A percentile compares a stretch with the other conserved stretches of the same genome.
phyloP scores from a whole-genome alignment of 345 rosid genomes.

The Euphorbia lathyris region DNA sequence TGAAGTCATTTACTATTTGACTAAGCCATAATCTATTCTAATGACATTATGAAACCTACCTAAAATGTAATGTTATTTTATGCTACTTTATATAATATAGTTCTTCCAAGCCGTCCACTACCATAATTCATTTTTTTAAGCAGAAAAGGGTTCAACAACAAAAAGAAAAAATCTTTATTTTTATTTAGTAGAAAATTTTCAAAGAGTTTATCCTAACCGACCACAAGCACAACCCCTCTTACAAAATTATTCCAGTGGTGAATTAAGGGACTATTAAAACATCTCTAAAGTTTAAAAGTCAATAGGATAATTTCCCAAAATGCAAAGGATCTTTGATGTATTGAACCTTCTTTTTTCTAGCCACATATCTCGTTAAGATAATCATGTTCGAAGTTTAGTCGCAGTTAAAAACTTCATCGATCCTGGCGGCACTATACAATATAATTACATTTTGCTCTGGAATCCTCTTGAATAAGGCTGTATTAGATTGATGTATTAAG shows the following conservation, averaged over 20 bases:
- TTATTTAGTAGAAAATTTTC: too few relatives aligned
- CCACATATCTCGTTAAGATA: too few relatives aligned
- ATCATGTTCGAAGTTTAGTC: too few relatives aligned
- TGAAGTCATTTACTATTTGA: too few relatives aligned
- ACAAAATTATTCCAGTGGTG: too few relatives aligned
- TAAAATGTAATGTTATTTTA: not conserved
- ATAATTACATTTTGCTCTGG: not conserved
- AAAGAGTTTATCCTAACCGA: not conserved
- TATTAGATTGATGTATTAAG: slow-evolving; percentile 12
- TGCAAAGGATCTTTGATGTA: too few relatives aligned
- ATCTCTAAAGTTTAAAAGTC: too few relatives aligned
- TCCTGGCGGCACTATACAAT: not conserved
- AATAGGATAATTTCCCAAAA: too few relatives aligned
- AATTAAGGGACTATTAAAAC: too few relatives aligned
- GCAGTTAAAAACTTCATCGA: too few relatives aligned
- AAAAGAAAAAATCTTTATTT: not conserved
- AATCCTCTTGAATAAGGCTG: slow-evolving; percentile 7
- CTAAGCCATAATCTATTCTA: not conserved
- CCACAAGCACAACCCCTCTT: not conserved
- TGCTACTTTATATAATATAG: not conserved
- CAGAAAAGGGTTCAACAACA: not conserved
- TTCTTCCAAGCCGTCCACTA: not conserved
- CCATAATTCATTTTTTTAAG: not conserved
- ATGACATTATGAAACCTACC: too few relatives aligned
- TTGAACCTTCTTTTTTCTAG: too few relatives aligned